Evolutionary conservation across 495 filamentous ascomycete species (phyloP), one percentile per base, ranked within the genome.

Genomic region (Penicillium fimorum): DNA sequence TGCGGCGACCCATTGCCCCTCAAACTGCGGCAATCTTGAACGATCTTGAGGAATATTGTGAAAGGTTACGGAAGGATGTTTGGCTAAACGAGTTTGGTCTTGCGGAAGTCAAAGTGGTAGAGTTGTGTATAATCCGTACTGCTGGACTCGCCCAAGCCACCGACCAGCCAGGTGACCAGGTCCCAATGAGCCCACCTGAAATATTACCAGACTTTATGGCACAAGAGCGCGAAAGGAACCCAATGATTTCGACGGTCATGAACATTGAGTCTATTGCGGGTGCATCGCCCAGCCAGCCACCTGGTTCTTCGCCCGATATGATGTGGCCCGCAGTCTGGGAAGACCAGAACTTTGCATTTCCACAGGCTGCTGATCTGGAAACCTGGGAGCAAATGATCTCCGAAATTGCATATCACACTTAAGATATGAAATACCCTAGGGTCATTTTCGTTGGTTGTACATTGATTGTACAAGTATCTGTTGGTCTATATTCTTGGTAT

Each of bases 321-420:
- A 56, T 56, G 22, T 60, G 58, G 58, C 58, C 58, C 7, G 58
- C 58, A 51, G 45, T 60, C 4, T 60, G 58, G 58, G 58, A 60
- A 24, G 58, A 60, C 22, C 58, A 56, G 20, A 60, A 60, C 20
- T 60, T 60, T 42, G 53, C 58, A 15, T 60, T 60, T 20, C 58
- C 58, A 9, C 58, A 60, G 25, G 58, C 58, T 29, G 48, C 58
- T 8, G 58, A 60, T 41, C 42, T 60, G 24, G 58, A 56, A 42
- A 60, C 58, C 9, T 60, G 58, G 58, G 58, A 60, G 20, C 58
- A 60, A 35, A 60, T 60, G 58, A 60, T 60, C 18, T 60, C 58
- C 20, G 58, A 60, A 42, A 60, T 60, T 47, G 52, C 58, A 12
- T 60, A 60, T 44, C 58, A 60, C 24, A 45, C 54, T 10, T 60